phyloP scores from a whole-genome alignment of 2,329 filamentous ascomycete genomes.

The Fusarium sp. region DNA sequence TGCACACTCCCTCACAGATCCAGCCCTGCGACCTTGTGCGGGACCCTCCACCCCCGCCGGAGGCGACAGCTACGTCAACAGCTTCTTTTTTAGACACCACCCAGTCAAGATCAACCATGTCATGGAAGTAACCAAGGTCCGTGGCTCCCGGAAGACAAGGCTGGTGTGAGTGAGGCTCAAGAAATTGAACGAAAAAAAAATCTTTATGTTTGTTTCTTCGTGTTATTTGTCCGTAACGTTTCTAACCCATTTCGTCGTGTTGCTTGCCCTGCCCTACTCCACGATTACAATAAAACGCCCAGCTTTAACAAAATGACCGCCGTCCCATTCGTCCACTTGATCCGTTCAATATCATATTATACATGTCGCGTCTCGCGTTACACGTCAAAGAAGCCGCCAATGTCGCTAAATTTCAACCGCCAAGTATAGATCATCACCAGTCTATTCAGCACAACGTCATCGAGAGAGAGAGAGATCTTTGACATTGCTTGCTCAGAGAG shows the following conservation, averaged over 20 bases:
- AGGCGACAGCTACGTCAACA: constrained; percentile 30
- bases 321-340: background rate
- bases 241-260: constrained; percentile 8
- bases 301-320: constrained; percentile 17
- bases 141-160: constrained; percentile 23
- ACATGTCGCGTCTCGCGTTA: constrained; percentile 23
- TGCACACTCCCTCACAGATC: constrained; percentile 31
- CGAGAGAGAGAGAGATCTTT: background rate
- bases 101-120: background rate
- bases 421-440: constrained; percentile 11
- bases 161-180: constrained; percentile 3
- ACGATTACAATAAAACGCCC: constrained; percentile 24
- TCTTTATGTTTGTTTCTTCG: background rate
- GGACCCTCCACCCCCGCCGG: constrained; percentile 37
- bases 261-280: constrained; percentile 1
- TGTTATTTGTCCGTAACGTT: background rate
- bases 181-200: background rate
- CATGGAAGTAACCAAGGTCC: constrained; percentile 19
- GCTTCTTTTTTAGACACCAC: constrained; percentile 1
- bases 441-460: constrained; percentile 30
- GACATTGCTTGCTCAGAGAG: background rate
- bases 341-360: constrained; percentile 1
- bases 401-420: constrained; percentile 29
- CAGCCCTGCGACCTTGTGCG: constrained; percentile 21
- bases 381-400: constrained; percentile 24